Conservation (phyloP, 495 filamentous ascomycete species). For the Podospora sp. region DNA sequence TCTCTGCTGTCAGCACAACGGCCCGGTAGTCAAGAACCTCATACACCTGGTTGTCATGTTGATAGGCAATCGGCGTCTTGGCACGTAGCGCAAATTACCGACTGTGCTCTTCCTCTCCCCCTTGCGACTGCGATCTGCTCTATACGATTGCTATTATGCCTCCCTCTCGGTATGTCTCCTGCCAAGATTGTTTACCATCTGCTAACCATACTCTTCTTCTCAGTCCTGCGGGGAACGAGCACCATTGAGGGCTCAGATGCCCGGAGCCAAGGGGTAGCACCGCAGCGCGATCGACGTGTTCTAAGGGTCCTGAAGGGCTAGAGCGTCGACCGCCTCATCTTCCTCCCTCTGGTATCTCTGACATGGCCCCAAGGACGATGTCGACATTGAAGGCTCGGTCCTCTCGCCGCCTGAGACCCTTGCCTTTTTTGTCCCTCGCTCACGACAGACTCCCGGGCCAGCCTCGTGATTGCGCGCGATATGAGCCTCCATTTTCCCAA, state of each 20-base stretch:
- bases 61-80: conserved; percentile 34
- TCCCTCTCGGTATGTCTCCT: background rate
- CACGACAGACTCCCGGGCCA: background rate
- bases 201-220: background rate
- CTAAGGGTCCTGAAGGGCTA: background rate
- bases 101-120: background rate
- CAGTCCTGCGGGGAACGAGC: no score
- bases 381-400: background rate
- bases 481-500: background rate
- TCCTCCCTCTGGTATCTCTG: background rate
- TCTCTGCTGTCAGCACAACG: no score
- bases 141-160: background rate
- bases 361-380: no score
- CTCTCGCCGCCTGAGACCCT: background rate
- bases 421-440: background rate
- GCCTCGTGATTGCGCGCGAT: background rate
- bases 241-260: background rate
- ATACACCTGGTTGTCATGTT: conserved; percentile 3
- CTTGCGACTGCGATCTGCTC: background rate
- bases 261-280: background rate
- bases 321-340: background rate
- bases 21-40: conserved; percentile 9
- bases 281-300: background rate
- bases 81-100: conserved; percentile 36
- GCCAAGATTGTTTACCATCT: background rate